Evolutionary conservation across 2,329 filamentous ascomycete genomes (phyloP), one percentile per base, ranked within the genome.

Genomic region (Hypoxylon sp.): DNA sequence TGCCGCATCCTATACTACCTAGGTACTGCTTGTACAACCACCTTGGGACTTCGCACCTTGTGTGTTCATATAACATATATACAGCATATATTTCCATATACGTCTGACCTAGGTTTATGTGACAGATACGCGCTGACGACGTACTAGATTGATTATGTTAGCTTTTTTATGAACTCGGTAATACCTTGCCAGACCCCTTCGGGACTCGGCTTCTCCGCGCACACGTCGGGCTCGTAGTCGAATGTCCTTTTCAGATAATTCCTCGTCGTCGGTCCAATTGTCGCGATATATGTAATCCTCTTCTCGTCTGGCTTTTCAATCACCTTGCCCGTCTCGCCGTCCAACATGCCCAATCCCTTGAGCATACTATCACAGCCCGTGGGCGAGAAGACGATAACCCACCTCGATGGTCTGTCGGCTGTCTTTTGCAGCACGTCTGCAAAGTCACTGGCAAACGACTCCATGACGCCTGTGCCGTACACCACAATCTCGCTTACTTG

Each of bases 221-320:
- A 96, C n/a, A 91, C 90, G 74, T 94, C 89, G 0, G 92, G 88
- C 70, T 88, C 83, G 67, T 89, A 90, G 0, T 79, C 85, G 75
- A 93, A 92, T 1, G 82, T 84, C 19, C 82, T 80, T 15, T 81
- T 75, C 46, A 99, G 79, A 78, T 92, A 89, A 69, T 93, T 88
- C 66, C 89, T 85, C 10, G 95, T 99, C 17, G 95, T 99, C 11
- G 95, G 94, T 0, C 95, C 95, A 77, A 99, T 99, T 0, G 94
- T 96, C 13, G 90, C 92, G 64, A 98, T 82, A 65, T 86, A 88
- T 0, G 88, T 90, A 52, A 76, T 82, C 8, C 78, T 79, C 26
- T 75, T 72, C 28, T 68, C 70, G 32, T 41, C 30, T 19, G 52
- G 11, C 22, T 55, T 54, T 17, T 72, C 72, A 19, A 74, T 22